Evolutionary conservation across 2,329 filamentous ascomycete species (phyloP).

Genomic region (Ophiognomonia clavigignenti-juglandacearum): DNA sequence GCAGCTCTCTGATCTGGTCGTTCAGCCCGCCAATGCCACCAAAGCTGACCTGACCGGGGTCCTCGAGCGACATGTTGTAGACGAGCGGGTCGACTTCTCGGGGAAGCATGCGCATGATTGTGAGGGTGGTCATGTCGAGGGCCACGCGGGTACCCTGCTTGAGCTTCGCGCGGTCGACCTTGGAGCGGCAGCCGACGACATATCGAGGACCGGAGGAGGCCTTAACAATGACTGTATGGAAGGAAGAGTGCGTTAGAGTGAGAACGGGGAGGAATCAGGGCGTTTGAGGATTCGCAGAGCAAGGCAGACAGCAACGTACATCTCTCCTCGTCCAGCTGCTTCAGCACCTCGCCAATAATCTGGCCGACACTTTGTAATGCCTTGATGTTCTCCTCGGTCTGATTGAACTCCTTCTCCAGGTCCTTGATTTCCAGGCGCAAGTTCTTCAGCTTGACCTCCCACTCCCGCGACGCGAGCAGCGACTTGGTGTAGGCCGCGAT

Average conservation of each 20-base stretch:
- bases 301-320: conserved; percentile 72
- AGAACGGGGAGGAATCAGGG: neutral
- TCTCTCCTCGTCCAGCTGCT: conserved; percentile 97
- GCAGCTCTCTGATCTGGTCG: conserved; percentile 94
- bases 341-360: conserved; percentile 98
- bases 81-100: conserved; percentile 97
- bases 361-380: conserved; percentile 97
- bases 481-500: conserved; percentile 75
- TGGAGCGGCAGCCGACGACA: conserved; percentile 95
- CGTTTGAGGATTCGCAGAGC: neutral
- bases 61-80: conserved; percentile 99
- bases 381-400: conserved; percentile 99
- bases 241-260: conserved; percentile 19
- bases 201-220: conserved; percentile 96
- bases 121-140: conserved; percentile 98
- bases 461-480: conserved; percentile 92
- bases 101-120: conserved; percentile 99
- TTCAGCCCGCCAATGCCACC: conserved; percentile 96
- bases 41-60: conserved; percentile 96
- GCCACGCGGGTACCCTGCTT: conserved; percentile 98
- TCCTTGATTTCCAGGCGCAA: conserved; percentile 94
- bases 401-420: conserved; percentile 88
- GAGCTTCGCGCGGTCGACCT: conserved; percentile 94
- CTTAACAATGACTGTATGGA: conserved; percentile 81
- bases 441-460: conserved; percentile 95